Percentiles rank a stretch among this genome's conserved stretches.
Conservation (phyloP, 2,329 filamentous ascomycete genomes). For the Phialophora tarda region DNA sequence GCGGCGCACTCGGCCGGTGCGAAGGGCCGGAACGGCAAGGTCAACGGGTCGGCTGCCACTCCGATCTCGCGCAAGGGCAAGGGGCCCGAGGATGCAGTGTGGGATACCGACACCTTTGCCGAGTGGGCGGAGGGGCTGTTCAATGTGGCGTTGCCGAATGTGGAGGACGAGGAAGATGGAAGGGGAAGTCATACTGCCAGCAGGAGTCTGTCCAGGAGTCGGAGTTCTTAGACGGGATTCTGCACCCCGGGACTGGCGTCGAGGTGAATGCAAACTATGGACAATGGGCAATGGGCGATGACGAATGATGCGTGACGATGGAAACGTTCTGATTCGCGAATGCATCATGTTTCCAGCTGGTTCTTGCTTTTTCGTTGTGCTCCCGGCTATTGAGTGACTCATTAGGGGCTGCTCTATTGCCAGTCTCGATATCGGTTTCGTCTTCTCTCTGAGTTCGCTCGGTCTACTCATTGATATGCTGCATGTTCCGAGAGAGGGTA, state of each 20-base stretch:
- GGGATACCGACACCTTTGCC: slow-evolving; percentile 68
- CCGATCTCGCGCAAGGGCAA: slow-evolving; percentile 60
- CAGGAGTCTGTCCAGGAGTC: slow-evolving; percentile 36
- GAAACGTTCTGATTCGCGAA: background rate
- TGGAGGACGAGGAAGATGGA: slow-evolving; percentile 38
- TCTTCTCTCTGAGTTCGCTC: background rate
- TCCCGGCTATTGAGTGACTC: background rate
- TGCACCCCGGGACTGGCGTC: background rate
- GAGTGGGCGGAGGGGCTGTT: slow-evolving; percentile 68
- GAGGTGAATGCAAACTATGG: background rate
- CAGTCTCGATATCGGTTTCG: background rate
- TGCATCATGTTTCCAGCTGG: background rate
- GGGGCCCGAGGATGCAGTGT: slow-evolving; percentile 65
- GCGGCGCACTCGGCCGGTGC: slow-evolving; percentile 37
- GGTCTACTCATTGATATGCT: background rate
- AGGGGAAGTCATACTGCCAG: slow-evolving; percentile 37
- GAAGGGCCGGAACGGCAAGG: slow-evolving; percentile 40
- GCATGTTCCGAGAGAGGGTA: background rate
- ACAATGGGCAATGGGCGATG: background rate
- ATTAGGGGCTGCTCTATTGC: background rate
- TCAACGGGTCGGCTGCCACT: slow-evolving; percentile 40
- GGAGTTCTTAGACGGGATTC: slow-evolving; percentile 26
- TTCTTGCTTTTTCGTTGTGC: background rate
- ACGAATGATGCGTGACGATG: background rate
- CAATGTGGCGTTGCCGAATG: slow-evolving; percentile 46